Percentiles rank a stretch among this genome's conserved stretches.
Conservation (phyloP, 768 basidiomycete genomes). For the Rhodotorula sphaerocarpa region DNA sequence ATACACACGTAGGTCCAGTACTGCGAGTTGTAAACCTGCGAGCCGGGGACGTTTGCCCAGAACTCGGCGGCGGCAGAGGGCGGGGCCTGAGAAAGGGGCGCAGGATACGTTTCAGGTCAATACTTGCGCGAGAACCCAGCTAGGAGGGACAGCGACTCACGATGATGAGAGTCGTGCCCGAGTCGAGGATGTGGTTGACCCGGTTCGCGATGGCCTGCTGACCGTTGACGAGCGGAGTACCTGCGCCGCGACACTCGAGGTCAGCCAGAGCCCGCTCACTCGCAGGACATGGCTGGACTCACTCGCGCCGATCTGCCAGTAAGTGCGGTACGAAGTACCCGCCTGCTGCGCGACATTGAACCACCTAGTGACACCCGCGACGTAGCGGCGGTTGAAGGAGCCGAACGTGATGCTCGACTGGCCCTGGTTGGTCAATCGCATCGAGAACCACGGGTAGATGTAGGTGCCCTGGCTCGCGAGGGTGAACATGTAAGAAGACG, state of each 20-base stretch:
- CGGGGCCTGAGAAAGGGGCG: constrained; percentile 8
- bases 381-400: background rate
- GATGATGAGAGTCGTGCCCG: constrained; percentile 28
- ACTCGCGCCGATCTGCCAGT: constrained; percentile 25
- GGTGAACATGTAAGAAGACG: constrained; percentile 22
- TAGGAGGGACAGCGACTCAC: background rate
- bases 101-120: background rate
- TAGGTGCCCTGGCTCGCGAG: constrained; percentile 1
- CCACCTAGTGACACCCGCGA: background rate
- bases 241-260: background rate
- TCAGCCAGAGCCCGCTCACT: too few relatives aligned
- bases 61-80: constrained; percentile 5
- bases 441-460: constrained; percentile 3
- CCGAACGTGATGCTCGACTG: constrained; percentile 6
- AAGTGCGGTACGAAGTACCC: constrained; percentile 3
- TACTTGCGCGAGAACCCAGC: background rate
- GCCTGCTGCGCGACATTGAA: constrained; percentile 3
- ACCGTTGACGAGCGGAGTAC: too few relatives aligned
- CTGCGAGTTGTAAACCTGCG: constrained; percentile 4
- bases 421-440: constrained; percentile 6
- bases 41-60: constrained; percentile 14
- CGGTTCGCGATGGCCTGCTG: background rate
- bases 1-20: constrained; percentile 20
- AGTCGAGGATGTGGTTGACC: constrained; percentile 23
- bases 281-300: background rate